Evolutionary conservation across 148 eudicot genomes (phyloP).

Genomic region (Polygonum aviculare): DNA sequence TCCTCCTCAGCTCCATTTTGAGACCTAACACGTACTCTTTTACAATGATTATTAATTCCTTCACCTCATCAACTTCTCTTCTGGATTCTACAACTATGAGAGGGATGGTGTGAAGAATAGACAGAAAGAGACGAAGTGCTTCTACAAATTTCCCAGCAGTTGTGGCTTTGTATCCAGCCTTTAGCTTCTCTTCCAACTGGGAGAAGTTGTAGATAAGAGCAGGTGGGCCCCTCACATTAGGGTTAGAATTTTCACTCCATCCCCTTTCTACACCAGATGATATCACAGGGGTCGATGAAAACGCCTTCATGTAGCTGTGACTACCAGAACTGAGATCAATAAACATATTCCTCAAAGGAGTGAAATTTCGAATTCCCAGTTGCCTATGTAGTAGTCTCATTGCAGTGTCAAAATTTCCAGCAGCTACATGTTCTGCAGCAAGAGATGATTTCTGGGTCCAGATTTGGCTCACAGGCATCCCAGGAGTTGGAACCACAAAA

Average conservation of each 20-base stretch:
- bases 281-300: slow-evolving; percentile 66
- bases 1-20: slow-evolving; percentile 79
- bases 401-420: slow-evolving; percentile 90
- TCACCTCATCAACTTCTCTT: slow-evolving; percentile 89
- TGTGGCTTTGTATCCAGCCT: slow-evolving; percentile 63
- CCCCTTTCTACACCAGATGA: slow-evolving; percentile 72
- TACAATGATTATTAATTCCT: slow-evolving; percentile 69
- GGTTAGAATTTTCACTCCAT: slow-evolving; percentile 75
- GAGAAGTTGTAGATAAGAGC: slow-evolving; percentile 59
- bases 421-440: slow-evolving; percentile 94
- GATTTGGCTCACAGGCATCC: slow-evolving; percentile 84
- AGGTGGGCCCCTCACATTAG: slow-evolving; percentile 86
- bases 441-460: slow-evolving; percentile 85
- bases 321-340: slow-evolving; percentile 78
- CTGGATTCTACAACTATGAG: slow-evolving; percentile 80
- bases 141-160: slow-evolving; percentile 72
- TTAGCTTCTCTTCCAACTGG: slow-evolving; percentile 75
- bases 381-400: slow-evolving; percentile 85
- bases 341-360: slow-evolving; percentile 60
- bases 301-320: slow-evolving; percentile 57
- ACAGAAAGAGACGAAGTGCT: slow-evolving; percentile 54
- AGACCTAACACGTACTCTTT: slow-evolving; percentile 82
- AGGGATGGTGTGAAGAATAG: slow-evolving; percentile 76
- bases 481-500: slow-evolving; percentile 65
- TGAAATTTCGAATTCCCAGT: slow-evolving; percentile 66